Conservation (phyloP, 345 rosid species). For the Hibiscus tridactylites region DNA sequence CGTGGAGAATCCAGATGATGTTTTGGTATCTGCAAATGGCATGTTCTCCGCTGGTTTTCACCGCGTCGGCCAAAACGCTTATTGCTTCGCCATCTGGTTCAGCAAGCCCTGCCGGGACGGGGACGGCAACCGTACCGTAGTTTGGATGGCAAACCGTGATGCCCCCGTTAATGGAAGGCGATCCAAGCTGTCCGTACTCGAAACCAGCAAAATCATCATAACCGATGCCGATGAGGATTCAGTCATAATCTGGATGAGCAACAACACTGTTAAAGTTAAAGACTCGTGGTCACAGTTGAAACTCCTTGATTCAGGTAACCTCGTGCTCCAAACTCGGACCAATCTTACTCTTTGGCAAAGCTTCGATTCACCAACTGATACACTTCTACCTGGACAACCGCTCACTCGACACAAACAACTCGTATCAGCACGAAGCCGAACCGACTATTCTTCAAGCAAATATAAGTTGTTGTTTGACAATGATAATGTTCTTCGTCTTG, state of each 20-base stretch:
- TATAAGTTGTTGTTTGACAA: slow-evolving; percentile 3
- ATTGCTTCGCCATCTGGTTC: slow-evolving; percentile 24
- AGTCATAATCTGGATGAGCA: neutral
- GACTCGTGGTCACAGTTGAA: neutral
- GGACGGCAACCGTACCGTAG: slow-evolving; percentile 10
- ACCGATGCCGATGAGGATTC: slow-evolving; percentile 12
- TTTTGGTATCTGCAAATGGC: slow-evolving; percentile 13
- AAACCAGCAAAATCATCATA: slow-evolving; percentile 12
- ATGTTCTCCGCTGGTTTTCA: slow-evolving; percentile 25
- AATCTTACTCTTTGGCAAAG: slow-evolving; percentile 22
- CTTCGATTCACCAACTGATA: slow-evolving; percentile 31
- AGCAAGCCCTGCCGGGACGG: neutral
- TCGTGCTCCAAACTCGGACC: slow-evolving; percentile 8
- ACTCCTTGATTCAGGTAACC: slow-evolving; percentile 29
- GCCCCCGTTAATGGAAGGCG: slow-evolving; percentile 21
- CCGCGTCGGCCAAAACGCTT: slow-evolving; percentile 23
- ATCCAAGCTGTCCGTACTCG: slow-evolving; percentile 16
- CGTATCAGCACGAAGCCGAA: slow-evolving; percentile 21
- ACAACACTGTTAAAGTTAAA: neutral
- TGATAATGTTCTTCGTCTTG: slow-evolving; percentile 30
- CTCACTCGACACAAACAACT: slow-evolving; percentile 19
- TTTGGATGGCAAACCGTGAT: slow-evolving; percentile 33
- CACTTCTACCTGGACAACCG: slow-evolving; percentile 28
- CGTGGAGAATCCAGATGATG: slow-evolving; percentile 12
- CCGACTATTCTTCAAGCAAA: slow-evolving; percentile 21